Evolutionary conservation across 2,329 filamentous ascomycete genomes (phyloP).

Genomic region (Venturia asperata): DNA sequence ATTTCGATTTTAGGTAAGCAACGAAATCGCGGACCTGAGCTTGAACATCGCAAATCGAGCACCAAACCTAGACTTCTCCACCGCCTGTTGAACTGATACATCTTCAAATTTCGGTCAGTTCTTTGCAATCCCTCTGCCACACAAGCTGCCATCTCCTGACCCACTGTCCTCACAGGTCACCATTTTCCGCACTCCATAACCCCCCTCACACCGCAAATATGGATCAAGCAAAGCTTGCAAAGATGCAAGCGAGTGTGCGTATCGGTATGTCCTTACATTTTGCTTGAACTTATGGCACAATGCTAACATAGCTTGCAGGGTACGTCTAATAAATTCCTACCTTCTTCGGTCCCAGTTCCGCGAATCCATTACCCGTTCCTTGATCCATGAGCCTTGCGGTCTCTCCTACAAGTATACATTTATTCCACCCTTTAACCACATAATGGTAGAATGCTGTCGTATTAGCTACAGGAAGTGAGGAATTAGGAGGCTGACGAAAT

Average conservation of each 20-base stretch:
- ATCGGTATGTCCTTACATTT: conserved; percentile 32
- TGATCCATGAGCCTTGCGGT: background rate
- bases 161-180: background rate
- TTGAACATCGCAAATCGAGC: conserved; percentile 2
- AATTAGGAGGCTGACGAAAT: background rate
- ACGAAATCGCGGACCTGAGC: background rate
- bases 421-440: background rate
- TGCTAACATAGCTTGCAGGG: conserved; percentile 15
- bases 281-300: background rate
- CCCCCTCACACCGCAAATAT: conserved; percentile 31
- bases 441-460: background rate
- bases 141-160: background rate
- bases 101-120: background rate
- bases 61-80: background rate
- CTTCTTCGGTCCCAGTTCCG: background rate
- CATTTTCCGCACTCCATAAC: background rate
- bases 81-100: background rate
- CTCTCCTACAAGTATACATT: background rate
- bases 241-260: conserved; percentile 39
- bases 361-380: background rate
- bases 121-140: too few species aligned
- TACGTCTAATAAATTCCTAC: conserved; percentile 15
- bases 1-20: conserved; percentile 1
- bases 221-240: conserved; percentile 41
- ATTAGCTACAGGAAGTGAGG: background rate